Percentiles rank a stretch among this genome's conserved stretches.
phyloP scores from a whole-genome alignment of 352 stramenopile species.

The Pythium dissotocum region DNA sequence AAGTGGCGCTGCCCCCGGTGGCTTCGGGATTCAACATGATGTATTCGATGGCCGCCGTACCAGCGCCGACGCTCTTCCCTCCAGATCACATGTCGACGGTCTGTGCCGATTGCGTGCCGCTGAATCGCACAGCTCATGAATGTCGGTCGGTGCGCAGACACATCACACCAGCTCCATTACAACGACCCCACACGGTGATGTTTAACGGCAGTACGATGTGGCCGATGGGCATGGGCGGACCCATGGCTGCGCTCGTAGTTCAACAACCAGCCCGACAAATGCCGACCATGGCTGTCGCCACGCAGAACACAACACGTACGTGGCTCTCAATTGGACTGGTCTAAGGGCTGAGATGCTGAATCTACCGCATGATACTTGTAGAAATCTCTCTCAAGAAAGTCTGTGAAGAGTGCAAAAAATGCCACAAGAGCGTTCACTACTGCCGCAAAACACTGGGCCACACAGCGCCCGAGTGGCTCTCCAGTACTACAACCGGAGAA shows the following conservation, averaged over 20 bases:
- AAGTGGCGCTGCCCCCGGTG: constrained; percentile 46
- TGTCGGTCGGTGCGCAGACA: constrained; percentile 37
- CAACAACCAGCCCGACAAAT: constrained; percentile 28
- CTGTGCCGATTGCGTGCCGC: constrained; percentile 28
- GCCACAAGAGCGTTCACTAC: constrained; percentile 63
- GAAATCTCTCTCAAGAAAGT: constrained; percentile 52
- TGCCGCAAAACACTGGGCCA: constrained; percentile 71
- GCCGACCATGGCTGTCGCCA: constrained; percentile 23
- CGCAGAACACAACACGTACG: constrained; percentile 5
- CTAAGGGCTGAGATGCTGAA: not conserved
- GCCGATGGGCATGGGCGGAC: constrained; percentile 13
- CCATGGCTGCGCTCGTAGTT: constrained; percentile 12
- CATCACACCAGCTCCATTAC: constrained; percentile 25
- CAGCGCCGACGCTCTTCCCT: constrained; percentile 29
- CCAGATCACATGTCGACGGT: constrained; percentile 31
- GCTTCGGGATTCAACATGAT: constrained; percentile 44
- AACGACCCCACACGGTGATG: constrained; percentile 15
- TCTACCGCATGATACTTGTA: not conserved
- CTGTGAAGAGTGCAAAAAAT: constrained; percentile 68
- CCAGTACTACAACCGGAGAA: constrained; percentile 24
- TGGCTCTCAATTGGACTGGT: not conserved
- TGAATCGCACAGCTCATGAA: constrained; percentile 26
- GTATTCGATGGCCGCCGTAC: constrained; percentile 31
- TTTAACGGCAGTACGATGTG: constrained; percentile 17
- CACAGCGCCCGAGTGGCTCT: constrained; percentile 68